These are phyloP conservation scores for Phanerochaete carnosa DNA, from an alignment of 768 basidiomycete genomes.

Conservation along the genomic window DNA sequence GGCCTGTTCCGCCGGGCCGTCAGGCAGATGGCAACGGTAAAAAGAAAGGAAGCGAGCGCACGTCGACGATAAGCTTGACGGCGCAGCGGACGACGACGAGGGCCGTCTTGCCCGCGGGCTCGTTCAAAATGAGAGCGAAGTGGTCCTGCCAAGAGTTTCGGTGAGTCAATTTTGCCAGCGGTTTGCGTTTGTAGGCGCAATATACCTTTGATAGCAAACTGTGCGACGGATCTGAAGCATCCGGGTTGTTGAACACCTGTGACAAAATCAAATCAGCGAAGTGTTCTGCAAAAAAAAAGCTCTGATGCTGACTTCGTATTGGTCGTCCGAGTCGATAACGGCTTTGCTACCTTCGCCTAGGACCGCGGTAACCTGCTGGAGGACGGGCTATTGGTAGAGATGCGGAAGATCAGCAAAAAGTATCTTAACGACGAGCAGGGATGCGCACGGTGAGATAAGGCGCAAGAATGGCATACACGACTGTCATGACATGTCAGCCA, in stretches of 20 bases:
- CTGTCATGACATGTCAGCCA: constrained; percentile 25
- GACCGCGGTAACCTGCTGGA: constrained; percentile 52
- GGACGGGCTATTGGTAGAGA: constrained; percentile 44
- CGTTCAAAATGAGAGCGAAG: constrained; percentile 68
- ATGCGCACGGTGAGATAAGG: constrained; percentile 53
- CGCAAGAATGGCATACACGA: constrained; percentile 64
- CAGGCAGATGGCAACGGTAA: neutral
- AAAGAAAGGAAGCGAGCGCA: constrained; percentile 15
- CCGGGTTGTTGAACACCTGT: constrained; percentile 62
- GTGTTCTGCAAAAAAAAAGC: neutral
- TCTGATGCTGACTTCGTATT: constrained; percentile 51
- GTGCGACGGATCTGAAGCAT: constrained; percentile 72
- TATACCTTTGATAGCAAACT: constrained; percentile 65
- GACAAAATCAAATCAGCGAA: neutral
- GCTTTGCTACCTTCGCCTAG: constrained; percentile 63
- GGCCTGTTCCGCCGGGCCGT: constrained; percentile 29
- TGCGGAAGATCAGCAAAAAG: neutral
- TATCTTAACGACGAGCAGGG: neutral
- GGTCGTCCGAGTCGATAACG: constrained; percentile 67
- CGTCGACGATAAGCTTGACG: constrained; percentile 56
- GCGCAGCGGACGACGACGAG: constrained; percentile 60
- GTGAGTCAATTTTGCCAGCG: neutral
- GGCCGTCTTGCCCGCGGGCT: constrained; percentile 73
- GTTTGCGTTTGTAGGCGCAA: neutral
- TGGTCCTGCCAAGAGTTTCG: constrained; percentile 46